A percentile compares a stretch with the other conserved stretches of the same genome.
Conservation (phyloP, 1,284 basidiomycete genomes). For the Cryptococcus sp. region DNA sequence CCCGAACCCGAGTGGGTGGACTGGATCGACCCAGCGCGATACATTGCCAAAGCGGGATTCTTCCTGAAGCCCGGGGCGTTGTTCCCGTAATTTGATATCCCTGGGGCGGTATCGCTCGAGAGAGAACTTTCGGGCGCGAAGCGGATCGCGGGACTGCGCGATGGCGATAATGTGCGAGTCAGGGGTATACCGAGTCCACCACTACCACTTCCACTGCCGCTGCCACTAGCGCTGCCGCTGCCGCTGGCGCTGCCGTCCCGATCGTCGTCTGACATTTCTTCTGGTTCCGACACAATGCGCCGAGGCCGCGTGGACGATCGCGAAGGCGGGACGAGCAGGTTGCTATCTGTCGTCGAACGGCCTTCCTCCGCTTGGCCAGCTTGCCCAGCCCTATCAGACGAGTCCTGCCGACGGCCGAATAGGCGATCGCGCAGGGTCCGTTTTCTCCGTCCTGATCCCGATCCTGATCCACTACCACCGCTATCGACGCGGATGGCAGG, state of each 20-base stretch:
- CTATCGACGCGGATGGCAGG: constrained; percentile 3
- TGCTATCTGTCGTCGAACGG: constrained; percentile 9
- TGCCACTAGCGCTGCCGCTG: background rate
- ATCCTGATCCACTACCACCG: constrained; percentile 7
- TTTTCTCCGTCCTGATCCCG: constrained; percentile 8
- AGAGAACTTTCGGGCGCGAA: constrained; percentile 42
- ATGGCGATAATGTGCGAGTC: constrained; percentile 9
- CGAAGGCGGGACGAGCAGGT: constrained; percentile 13
- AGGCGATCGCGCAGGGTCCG: constrained; percentile 11
- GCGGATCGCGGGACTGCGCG: constrained; percentile 33
- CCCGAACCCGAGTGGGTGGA: constrained; percentile 13
- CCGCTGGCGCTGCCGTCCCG: background rate
- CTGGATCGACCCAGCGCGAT: constrained; percentile 40
- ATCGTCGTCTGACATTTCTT: constrained; percentile 3
- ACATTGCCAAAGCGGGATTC: constrained; percentile 46
- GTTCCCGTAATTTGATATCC: constrained; percentile 40
- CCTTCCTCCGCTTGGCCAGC: constrained; percentile 24
- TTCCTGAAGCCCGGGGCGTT: constrained; percentile 41
- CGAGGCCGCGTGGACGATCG: constrained; percentile 2
- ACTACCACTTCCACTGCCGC: too few species aligned
- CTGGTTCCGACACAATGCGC: constrained; percentile 11
- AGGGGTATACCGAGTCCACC: constrained; percentile 11
- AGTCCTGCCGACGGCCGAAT: constrained; percentile 11
- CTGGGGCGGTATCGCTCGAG: constrained; percentile 46
- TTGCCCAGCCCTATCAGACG: constrained; percentile 7